phyloP scores from a whole-genome alignment of 2,329 filamentous ascomycete species.

The Fonsecaea multimorphosa region DNA sequence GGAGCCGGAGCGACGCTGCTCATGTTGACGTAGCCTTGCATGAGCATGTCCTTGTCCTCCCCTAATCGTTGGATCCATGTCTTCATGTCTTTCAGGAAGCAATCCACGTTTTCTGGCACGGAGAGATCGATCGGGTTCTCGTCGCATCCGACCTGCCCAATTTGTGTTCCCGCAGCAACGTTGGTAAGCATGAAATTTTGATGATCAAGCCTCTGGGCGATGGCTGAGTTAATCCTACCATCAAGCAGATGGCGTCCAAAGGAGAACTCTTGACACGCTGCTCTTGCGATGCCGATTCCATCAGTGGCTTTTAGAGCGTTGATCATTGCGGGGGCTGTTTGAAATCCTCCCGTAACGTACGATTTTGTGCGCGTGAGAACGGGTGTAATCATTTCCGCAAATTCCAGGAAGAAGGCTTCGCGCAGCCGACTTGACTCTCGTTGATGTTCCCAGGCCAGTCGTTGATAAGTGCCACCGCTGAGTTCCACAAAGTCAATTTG shows the following conservation, averaged over 20 bases:
- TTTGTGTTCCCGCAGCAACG: slow-evolving; percentile 58
- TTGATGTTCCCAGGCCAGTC: slow-evolving; percentile 55
- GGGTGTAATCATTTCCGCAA: slow-evolving; percentile 60
- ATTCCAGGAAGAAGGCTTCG: slow-evolving; percentile 66
- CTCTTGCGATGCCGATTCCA: slow-evolving; percentile 64
- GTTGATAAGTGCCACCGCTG: slow-evolving; percentile 65
- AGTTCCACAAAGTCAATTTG: slow-evolving; percentile 61
- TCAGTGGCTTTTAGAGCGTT: slow-evolving; percentile 62
- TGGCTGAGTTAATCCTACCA: too few relatives aligned
- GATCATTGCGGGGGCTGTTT: slow-evolving; percentile 63
- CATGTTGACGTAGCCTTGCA: too few relatives aligned
- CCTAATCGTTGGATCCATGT: too few relatives aligned
- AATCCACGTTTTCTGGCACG: too few relatives aligned
- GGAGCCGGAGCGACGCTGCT: too few relatives aligned
- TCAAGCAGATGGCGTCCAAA: slow-evolving; percentile 41
- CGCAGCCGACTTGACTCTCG: slow-evolving; percentile 61
- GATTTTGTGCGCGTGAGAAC: slow-evolving; percentile 59
- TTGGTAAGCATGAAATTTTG: slow-evolving; percentile 58
- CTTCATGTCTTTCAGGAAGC: too few relatives aligned
- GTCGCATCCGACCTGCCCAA: slow-evolving; percentile 60
- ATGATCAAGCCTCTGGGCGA: slow-evolving; percentile 56
- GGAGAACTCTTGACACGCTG: slow-evolving; percentile 57
- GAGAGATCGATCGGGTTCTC: slow-evolving; percentile 57
- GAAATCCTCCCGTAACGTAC: slow-evolving; percentile 66
- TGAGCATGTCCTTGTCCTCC: too few relatives aligned